Base-by-base conservation (phyloP, 106 monocot species). In the Dendrobium catenatum region DNA sequence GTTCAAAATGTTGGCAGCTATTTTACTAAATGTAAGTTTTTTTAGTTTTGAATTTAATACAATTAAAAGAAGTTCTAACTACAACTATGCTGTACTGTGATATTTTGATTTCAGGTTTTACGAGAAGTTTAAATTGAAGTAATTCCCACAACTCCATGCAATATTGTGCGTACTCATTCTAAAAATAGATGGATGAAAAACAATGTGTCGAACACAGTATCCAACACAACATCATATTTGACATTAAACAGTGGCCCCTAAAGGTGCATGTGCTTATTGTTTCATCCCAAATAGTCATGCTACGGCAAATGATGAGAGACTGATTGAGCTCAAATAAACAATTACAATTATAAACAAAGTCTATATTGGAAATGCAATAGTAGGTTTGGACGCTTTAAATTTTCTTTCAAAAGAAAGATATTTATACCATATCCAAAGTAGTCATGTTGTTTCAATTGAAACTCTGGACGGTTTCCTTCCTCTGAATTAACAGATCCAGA, bases 351-450 rank as follows among this genome's bases (percentile, higher is more conserved):
- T 61, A n/a, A 61, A 61, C 61, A 15, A 58, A 51, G 13, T 22
- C 20, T 22, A 61, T 61, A 61, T 22, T 61, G 8, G 5, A 61
- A n/a, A 61, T 22, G 61, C 8, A 22, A 61, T n/a, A 61, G 10
- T 58, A 61, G 22, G 8, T 2, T 22, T 16, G 19, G 20, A 54
- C 54, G 16, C 6, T 2, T 61, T 13, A 22, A 61, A 61, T 22
- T 61, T 24, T 47, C 49, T 6, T 74, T n/a, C 20, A 44, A 74
- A 37, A 40, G 43, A 1, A 67, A 18, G 40, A 29, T 31, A 80
- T 44, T 2, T 2, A 13, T 91, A 96, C 93, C 93, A 84, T 88
- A 84, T 59, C 89, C 91, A 89, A 96, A 96, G 83, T 93, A 93
- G 68, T 93, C 93, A 81, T 86, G 93, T 47, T 91, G 74, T 74